Base-by-base conservation (phyloP, 2,329 filamentous ascomycete genomes). In the Venturia pyrina region DNA sequence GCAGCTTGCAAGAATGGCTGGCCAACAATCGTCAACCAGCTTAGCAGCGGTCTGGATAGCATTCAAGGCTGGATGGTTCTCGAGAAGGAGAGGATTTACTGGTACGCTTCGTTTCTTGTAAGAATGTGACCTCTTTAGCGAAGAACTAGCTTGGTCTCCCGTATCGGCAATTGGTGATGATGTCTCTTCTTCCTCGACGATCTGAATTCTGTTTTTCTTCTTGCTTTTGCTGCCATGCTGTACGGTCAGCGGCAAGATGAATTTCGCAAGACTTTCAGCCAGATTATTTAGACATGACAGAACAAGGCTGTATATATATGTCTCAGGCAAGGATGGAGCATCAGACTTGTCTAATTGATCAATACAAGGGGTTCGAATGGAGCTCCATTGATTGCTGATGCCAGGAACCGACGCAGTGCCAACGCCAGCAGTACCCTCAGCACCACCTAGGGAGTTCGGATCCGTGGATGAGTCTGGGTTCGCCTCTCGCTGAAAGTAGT, bases 321-420 rank as follows among this genome's bases (percentile, higher is more conserved):
- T 96, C 68, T 97, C 93, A 0, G 95, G 95, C 28, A 96, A 85
- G 0, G 80, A 71, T 4, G 93, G 92, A 0, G 93, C 84, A 61
- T 96, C 93, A 0, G 87, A 85, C 75, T 98, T 99, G 78, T 99
- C 95, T 24, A 98, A 84, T 69, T 96, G 91, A 71, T 99, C 95
- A 68, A 98, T 91, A 72, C 91, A 96, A 5, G 92, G 89, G 13
- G 92, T 89, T 62, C 91, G 86, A 68, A 96, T 85, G 15, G 88
- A 85, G 75, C 95, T 99, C 92, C 92, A 98, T 72, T 96, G 90
- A 3, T 84, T 87, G 76, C 92, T 96, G 72, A 99, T 93, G 10
- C 91, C 92, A 62, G 81, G 79, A 0, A 85, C 87, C 69, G 84
- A 72, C 34, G 69, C 69, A 37, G 75, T 89, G 28, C 44, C 17